Evolutionary conservation across 192 early-diverging fungal genomes (phyloP), one percentile per base, ranked within the genome.

Genomic region (Coemansia guatemalensis): DNA sequence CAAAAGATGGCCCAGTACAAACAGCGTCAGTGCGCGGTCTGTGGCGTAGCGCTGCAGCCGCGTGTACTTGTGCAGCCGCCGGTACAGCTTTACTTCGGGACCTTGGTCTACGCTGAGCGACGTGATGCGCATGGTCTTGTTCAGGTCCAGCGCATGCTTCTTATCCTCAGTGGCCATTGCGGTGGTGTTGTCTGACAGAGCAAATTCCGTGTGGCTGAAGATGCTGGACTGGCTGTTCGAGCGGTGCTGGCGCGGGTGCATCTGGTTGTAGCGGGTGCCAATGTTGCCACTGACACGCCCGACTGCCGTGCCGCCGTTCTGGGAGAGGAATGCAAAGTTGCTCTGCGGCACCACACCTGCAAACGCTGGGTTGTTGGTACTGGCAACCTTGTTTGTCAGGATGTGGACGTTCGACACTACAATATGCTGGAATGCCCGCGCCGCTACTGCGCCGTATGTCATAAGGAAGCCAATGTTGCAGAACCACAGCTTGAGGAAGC

Each of bases 401-500:
- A 24, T 69, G 35, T 78, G 75, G 21, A 78, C 49, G 24, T 78
- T 78, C 14, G 75, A 69, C 4, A 73, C 56, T 6, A 78, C 64
- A 52, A 73, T 66, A 11, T 73, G 75, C 56, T 78, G 66, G 44
- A 66, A 26, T 12, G 65, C 70, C 4, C 75, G 66, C 4, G 67
- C 71, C 3, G 70, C 62, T 1, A 78, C 53, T 3, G 75, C 32
- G 2, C 66, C 48, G 51, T 69, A 73, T 60, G 69, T 35, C 20
- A 69, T 30, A 29, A 67, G 30, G 35, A 66, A 78, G 0, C 75
- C 67, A 41, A 73, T 48, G 53, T 78, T 54, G 30, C 23, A 21
- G 4, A 78, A 62, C 75, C 75, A 78, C 54, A 78, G 51, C 52
- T 61, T 64, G n/a, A 78, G 51, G 41, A 78, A 78, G 22, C 70